Evolutionary conservation across 352 stramenopile species (phyloP).

Genomic region (Globisporangium cederbergense): DNA sequence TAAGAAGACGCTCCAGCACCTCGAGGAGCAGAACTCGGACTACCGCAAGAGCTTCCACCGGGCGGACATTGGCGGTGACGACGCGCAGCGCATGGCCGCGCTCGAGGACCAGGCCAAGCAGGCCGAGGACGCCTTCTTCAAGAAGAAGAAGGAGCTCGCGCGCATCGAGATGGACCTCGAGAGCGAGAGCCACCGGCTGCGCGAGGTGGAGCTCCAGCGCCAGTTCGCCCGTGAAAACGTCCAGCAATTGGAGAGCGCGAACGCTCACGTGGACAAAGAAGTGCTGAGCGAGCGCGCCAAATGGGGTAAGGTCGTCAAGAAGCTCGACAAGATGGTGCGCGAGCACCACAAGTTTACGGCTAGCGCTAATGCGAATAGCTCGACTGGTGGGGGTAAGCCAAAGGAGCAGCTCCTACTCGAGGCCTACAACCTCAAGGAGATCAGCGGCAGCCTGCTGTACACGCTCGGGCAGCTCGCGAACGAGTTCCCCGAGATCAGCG

Average conservation of each 20-base stretch:
- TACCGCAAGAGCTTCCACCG: constrained; percentile 93
- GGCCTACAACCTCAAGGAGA: constrained; percentile 71
- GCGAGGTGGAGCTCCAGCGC: constrained; percentile 63
- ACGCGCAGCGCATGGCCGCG: constrained; percentile 82
- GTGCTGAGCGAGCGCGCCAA: constrained; percentile 63
- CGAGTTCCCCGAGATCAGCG: constrained; percentile 92
- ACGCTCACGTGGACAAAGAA: constrained; percentile 69
- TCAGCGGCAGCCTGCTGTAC: constrained; percentile 85
- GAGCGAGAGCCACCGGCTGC: constrained; percentile 58
- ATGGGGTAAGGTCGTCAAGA: constrained; percentile 68
- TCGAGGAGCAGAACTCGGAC: constrained; percentile 92
- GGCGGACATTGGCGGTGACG: constrained; percentile 80
- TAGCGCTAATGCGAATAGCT: background rate
- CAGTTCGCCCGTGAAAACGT: constrained; percentile 66
- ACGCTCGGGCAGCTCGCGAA: constrained; percentile 90
- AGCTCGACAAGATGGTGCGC: constrained; percentile 58
- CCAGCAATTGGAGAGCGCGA: constrained; percentile 52
- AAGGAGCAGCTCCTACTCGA: constrained; percentile 87
- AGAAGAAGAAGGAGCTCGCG: constrained; percentile 93
- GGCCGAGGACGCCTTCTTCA: constrained; percentile 87
- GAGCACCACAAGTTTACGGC: constrained; percentile 41
- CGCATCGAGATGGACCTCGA: constrained; percentile 84
- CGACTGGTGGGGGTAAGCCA: constrained; percentile 27
- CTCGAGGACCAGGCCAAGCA: constrained; percentile 89
- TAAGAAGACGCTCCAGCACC: constrained; percentile 90